Percentiles rank a stretch among this genome's conserved stretches.
Conservation (phyloP, 441 rosid species). For the Caryocar brasiliense region DNA sequence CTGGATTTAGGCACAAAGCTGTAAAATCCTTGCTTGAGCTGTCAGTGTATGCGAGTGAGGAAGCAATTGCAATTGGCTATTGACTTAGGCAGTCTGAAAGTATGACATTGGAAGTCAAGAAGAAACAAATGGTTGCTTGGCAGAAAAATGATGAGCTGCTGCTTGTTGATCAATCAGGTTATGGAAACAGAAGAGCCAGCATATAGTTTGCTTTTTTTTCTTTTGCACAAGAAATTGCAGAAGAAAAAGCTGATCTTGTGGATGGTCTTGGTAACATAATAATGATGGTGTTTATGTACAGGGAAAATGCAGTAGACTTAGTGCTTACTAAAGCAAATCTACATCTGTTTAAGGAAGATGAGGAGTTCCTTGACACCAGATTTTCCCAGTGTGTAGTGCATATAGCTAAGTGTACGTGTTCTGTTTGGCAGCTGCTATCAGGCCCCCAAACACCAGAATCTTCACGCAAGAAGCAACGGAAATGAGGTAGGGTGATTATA, state of each 20-base stretch:
- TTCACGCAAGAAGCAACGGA: too few relatives aligned
- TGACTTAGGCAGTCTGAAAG: neutral
- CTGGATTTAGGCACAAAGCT: constrained; percentile 12
- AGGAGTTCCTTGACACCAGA: neutral
- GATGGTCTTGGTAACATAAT: neutral
- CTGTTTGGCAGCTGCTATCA: too few relatives aligned
- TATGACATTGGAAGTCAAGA: neutral
- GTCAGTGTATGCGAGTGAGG: neutral
- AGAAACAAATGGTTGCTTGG: neutral
- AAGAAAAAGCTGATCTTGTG: neutral
- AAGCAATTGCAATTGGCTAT: neutral
- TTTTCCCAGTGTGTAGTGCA: too few relatives aligned
- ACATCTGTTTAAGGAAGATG: neutral
- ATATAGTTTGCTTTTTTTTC: neutral
- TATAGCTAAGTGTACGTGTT: too few relatives aligned
- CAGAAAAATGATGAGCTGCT: neutral
- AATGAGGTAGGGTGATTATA: too few relatives aligned
- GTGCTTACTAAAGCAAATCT: constrained; percentile 1
- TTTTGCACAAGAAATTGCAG: constrained; percentile 9
- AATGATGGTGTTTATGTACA: constrained; percentile 1
- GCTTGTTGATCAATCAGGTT: neutral
- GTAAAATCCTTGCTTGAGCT: constrained; percentile 7
- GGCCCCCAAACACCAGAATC: too few relatives aligned
- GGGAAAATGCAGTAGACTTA: constrained; percentile 8
- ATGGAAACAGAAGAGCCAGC: neutral